These are phyloP conservation scores for Populus tomentosa DNA, from an alignment of 441 rosid species.

Conservation along the genomic window DNA sequence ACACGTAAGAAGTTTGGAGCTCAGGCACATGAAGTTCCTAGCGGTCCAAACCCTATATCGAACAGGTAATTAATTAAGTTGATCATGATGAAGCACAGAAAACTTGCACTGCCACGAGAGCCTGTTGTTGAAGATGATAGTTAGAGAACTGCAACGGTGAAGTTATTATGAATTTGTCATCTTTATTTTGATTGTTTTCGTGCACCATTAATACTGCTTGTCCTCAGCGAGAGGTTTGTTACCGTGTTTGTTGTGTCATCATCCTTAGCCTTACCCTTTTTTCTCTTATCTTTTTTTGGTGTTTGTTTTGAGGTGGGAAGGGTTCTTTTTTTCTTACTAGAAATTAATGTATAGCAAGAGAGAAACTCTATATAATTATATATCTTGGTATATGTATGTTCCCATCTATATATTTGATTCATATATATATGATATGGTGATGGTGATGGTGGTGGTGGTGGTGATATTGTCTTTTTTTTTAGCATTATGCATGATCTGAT, in stretches of 20 bases:
- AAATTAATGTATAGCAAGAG: constrained; percentile 44
- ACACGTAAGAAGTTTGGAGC: constrained; percentile 36
- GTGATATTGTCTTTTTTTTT: not conserved
- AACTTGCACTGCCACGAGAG: constrained; percentile 2
- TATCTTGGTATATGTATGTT: constrained; percentile 16
- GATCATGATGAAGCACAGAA: not conserved
- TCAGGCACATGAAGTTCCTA: constrained; percentile 37
- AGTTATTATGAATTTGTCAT: constrained; percentile 23
- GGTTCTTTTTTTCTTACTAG: constrained; percentile 17
- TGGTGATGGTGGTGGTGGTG: not conserved
- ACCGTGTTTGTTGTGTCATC: constrained; percentile 25
- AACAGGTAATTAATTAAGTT: constrained; percentile 35
- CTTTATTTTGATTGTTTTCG: constrained; percentile 22
- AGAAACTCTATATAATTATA: constrained; percentile 30
- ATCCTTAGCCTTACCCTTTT: constrained; percentile 12
- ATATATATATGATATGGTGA: constrained; percentile 8
- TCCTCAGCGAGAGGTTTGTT: constrained; percentile 36
- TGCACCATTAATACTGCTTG: constrained; percentile 32
- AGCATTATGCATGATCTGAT: not conserved
- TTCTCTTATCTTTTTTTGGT: not conserved
- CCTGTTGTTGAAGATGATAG: constrained; percentile 12
- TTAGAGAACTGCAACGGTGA: constrained; percentile 5
- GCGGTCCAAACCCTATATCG: constrained; percentile 71
- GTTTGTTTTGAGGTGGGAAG: constrained; percentile 6
- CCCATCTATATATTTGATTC: constrained; percentile 14